Evolutionary conservation across 2,329 filamentous ascomycete genomes (phyloP), one percentile per base, ranked within the genome.

Genomic region (Clarireedia homoeocarpa): DNA sequence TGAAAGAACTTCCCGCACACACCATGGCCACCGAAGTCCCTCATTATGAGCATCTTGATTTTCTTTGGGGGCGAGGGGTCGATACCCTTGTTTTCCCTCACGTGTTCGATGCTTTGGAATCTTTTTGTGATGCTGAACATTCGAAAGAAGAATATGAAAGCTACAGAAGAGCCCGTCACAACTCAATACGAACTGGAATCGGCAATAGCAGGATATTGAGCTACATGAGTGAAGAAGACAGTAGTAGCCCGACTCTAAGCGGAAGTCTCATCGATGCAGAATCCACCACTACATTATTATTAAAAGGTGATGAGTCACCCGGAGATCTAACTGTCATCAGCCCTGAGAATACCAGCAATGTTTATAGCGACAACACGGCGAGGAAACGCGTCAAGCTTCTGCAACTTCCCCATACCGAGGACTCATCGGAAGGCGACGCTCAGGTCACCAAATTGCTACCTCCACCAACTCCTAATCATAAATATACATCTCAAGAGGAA

Each of bases 11-110:
- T 12, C 94, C 94, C 0, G 77, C 78, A 23, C 88, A 89, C 69
- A 97, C 94, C 0, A 79, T 92, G 2, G 90, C 90, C 1, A 94
- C 85, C 39, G 87, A 92, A 67, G 88, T 99, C 44, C 83, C 87
- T 0, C 90, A 95, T 69, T 99, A 96, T 70, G 94, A 99, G 71
- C 94, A 99, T 71, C 81, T 99, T 24, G 94, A 99, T 71, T 96
- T 99, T 66, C 77, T 99, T 0, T 99, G 94, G 94, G 94, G 89
- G 0, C 78, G 83, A 39, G 91, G 96, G 65, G 88, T 95, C 6
- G 81, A 95, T 62, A 75, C 78, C 0, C 82, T 91, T 52, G 92
- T 97, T 2, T 96, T 96, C 67, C 88, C 85, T 15, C 89, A 69
- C 68, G 90, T 99, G 1, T 91, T 96, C 61, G 86, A 95, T 64